These are phyloP conservation scores for Malassezia pachydermatis DNA, from an alignment of 1,284 basidiomycete species.

Conservation along the genomic window DNA sequence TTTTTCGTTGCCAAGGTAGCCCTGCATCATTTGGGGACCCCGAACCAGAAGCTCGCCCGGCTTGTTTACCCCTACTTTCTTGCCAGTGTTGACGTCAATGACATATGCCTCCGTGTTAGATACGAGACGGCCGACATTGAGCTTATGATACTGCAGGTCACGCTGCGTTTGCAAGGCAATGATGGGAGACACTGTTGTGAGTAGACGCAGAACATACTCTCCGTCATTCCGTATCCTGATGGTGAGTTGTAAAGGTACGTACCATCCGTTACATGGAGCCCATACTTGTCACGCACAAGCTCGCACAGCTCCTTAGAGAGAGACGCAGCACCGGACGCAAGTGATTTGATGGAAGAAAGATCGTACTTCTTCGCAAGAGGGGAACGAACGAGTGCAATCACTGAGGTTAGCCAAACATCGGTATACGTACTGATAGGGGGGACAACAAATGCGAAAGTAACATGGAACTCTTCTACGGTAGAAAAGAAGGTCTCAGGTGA, in stretches of 20 bases:
- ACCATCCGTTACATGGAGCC: slow-evolving; percentile 37
- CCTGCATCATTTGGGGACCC: slow-evolving; percentile 45
- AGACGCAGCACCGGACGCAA: slow-evolving; percentile 38
- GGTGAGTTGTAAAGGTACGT: background rate
- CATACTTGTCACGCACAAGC: slow-evolving; percentile 28
- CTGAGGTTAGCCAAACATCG: slow-evolving; percentile 1
- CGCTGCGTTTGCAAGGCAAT: slow-evolving; percentile 34
- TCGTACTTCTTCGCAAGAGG: slow-evolving; percentile 36
- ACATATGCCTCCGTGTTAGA: slow-evolving; percentile 37
- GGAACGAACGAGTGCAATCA: slow-evolving; percentile 38
- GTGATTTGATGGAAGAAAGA: slow-evolving; percentile 29
- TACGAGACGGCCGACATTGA: slow-evolving; percentile 34
- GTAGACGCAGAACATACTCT: slow-evolving; percentile 17
- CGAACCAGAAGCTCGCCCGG: slow-evolving; percentile 39
- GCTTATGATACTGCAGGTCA: slow-evolving; percentile 24
- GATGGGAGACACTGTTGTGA: slow-evolving; percentile 31
- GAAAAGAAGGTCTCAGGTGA: slow-evolving; percentile 34
- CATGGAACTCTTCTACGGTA: slow-evolving; percentile 27
- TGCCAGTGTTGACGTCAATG: slow-evolving; percentile 22
- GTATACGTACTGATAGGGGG: slow-evolving; percentile 30
- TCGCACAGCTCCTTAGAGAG: slow-evolving; percentile 29
- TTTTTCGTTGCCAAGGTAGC: slow-evolving; percentile 41
- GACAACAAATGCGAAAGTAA: slow-evolving; percentile 45
- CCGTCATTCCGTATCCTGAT: slow-evolving; percentile 41
- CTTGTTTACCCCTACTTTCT: slow-evolving; percentile 28